These are phyloP conservation scores for Artomyces pyxidatus DNA, from an alignment of 768 basidiomycete species.

Conservation along the genomic window DNA sequence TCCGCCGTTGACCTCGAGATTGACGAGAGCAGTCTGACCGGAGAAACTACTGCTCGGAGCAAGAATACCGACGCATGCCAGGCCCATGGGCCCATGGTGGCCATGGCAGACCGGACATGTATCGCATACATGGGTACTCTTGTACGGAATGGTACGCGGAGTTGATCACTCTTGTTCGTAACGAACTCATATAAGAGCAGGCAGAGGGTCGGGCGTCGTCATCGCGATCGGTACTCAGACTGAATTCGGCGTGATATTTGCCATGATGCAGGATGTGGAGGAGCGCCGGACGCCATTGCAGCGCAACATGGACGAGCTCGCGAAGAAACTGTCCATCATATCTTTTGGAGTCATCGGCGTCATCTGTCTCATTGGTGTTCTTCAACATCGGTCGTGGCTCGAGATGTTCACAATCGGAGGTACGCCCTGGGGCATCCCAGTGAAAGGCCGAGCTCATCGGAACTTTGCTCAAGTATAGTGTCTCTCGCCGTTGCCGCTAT, in stretches of 20 bases:
- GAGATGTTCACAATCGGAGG: slow-evolving; percentile 99
- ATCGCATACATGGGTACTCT: slow-evolving; percentile 96
- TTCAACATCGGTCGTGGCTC: slow-evolving; percentile 82
- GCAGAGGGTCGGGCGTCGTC: slow-evolving; percentile 78
- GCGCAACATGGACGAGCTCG: slow-evolving; percentile 92
- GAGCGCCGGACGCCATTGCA: slow-evolving; percentile 92
- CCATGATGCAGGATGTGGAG: slow-evolving; percentile 98
- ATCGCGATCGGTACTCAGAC: slow-evolving; percentile 81
- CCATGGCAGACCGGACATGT: slow-evolving; percentile 79
- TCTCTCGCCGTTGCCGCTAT: slow-evolving; percentile 98
- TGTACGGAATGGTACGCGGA: slow-evolving; percentile 70
- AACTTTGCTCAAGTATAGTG: slow-evolving; percentile 40
- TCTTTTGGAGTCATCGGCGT: slow-evolving; percentile 94
- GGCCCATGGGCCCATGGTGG: slow-evolving; percentile 32
- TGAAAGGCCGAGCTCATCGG: slow-evolving; percentile 1
- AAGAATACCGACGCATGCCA: slow-evolving; percentile 56
- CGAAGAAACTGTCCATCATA: slow-evolving; percentile 80
- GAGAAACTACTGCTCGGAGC: slow-evolving; percentile 76
- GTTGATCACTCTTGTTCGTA: background rate
- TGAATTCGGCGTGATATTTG: slow-evolving; percentile 94
- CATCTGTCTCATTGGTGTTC: slow-evolving; percentile 84
- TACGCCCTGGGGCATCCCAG: slow-evolving; percentile 28
- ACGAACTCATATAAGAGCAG: slow-evolving; percentile 25
- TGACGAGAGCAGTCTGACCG: slow-evolving; percentile 92
- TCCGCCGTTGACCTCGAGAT: slow-evolving; percentile 83